Conservation (phyloP, 306 rosid species). For the Cicer yamashitae region DNA sequence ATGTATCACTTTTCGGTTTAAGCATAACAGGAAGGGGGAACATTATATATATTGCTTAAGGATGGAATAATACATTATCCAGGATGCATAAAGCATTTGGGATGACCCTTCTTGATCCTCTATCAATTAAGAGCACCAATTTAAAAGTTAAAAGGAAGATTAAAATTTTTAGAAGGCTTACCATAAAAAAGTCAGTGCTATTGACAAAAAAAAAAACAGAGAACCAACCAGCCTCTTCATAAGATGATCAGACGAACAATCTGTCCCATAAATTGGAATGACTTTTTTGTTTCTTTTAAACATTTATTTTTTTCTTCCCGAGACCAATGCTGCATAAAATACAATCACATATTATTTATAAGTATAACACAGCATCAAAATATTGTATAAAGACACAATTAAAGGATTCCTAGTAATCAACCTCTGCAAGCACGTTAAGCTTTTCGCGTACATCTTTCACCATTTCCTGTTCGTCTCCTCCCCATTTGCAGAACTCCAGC, state of each 20-base stretch:
- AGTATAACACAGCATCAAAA: constrained; percentile 24
- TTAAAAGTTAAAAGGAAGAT: constrained; percentile 18
- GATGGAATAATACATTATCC: constrained; percentile 22
- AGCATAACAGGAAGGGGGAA: neutral
- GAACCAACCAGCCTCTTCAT: constrained; percentile 42
- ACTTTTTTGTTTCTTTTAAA: constrained; percentile 79
- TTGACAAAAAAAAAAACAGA: constrained; percentile 2
- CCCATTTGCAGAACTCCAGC: constrained; percentile 80
- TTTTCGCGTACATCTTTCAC: constrained; percentile 79
- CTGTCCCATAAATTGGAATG: constrained; percentile 75
- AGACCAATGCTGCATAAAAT: constrained; percentile 74
- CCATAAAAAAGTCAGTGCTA: constrained; percentile 11
- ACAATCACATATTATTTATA: constrained; percentile 20
- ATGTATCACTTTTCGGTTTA: neutral
- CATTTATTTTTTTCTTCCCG: constrained; percentile 82
- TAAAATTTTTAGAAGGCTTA: constrained; percentile 39
- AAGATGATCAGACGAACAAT: constrained; percentile 79
- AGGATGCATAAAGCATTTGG: neutral
- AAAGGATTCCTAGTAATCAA: constrained; percentile 40
- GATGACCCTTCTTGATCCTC: neutral
- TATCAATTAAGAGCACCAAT: constrained; percentile 5
- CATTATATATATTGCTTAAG: constrained; percentile 1
- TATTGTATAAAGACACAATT: constrained; percentile 31
- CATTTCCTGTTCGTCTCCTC: constrained; percentile 62
- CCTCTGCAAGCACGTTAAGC: constrained; percentile 86